Conservation (phyloP, 495 filamentous ascomycete genomes). For the Opeltia flavorubescens region DNA sequence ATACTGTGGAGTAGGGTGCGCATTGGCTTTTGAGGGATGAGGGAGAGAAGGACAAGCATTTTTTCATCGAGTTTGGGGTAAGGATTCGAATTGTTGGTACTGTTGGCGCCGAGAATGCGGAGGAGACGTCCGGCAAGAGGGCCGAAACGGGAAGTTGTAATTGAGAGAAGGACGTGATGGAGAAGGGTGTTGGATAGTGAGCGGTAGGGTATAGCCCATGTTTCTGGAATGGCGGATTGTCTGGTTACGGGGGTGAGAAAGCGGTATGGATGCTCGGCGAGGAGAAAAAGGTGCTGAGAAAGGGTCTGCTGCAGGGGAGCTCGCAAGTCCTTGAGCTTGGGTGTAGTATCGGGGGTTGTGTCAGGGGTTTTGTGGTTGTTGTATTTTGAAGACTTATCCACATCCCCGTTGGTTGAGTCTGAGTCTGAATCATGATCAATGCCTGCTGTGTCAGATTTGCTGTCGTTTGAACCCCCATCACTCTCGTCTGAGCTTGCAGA, state of each 20-base stretch:
- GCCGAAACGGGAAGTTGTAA: constrained; percentile 64
- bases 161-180: constrained; percentile 60
- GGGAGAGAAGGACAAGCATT: constrained; percentile 52
- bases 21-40: constrained; percentile 67
- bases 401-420: constrained; percentile 26
- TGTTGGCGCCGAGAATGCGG: constrained; percentile 68
- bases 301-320: constrained; percentile 20
- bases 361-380: neutral
- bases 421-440: constrained; percentile 16
- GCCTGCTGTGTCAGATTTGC: constrained; percentile 23
- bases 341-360: neutral
- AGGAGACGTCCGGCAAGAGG: constrained; percentile 59
- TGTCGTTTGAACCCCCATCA: constrained; percentile 21
- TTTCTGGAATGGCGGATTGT: constrained; percentile 24
- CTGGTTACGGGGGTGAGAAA: constrained; percentile 41
- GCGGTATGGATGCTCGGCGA: constrained; percentile 54
- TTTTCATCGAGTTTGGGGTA: constrained; percentile 71
- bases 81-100: constrained; percentile 18
- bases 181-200: constrained; percentile 52
- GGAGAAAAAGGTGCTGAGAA: constrained; percentile 62
- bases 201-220: constrained; percentile 71
- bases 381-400: constrained; percentile 17
- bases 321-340: neutral
- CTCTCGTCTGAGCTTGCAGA: constrained; percentile 16
- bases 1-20: constrained; percentile 68